These are phyloP conservation scores for Penicillium subrubescens DNA, from an alignment of 495 filamentous ascomycete species.

Conservation along the genomic window DNA sequence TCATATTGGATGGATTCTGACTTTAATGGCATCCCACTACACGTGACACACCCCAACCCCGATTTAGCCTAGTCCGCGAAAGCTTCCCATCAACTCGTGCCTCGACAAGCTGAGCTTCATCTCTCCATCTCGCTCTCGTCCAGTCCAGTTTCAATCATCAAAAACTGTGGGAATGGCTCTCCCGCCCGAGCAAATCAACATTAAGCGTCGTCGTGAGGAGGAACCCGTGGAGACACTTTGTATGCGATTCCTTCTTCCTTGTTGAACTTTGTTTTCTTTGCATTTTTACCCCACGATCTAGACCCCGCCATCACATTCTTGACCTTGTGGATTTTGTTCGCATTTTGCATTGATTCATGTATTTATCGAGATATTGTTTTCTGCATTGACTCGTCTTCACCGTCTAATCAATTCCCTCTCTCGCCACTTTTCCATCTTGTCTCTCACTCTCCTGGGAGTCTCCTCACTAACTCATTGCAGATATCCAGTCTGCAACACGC, in stretches of 20 bases:
- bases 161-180: constrained; percentile 35
- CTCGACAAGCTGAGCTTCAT: not conserved
- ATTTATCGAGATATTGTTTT: not conserved
- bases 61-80: constrained; percentile 6
- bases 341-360: not conserved
- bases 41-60: constrained; percentile 17
- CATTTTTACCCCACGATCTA: constrained; percentile 26
- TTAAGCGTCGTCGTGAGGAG: constrained; percentile 59
- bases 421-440: not conserved
- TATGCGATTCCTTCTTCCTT: constrained; percentile 32
- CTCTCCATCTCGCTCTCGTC: constrained; percentile 1
- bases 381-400: not conserved
- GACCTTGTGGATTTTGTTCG: not conserved
- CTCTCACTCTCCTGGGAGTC: not conserved
- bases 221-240: constrained; percentile 59
- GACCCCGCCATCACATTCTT: constrained; percentile 13
- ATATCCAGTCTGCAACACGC: constrained; percentile 49
- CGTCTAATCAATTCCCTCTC: not conserved
- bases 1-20: too few species aligned
- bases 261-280: constrained; percentile 13
- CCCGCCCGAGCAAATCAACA: constrained; percentile 56
- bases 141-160: constrained; percentile 8
- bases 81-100: constrained; percentile 1
- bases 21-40: not conserved
- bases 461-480: constrained; percentile 26